Evolutionary conservation across 345 rosid species (phyloP).

Genomic region (Brassica carinata): DNA sequence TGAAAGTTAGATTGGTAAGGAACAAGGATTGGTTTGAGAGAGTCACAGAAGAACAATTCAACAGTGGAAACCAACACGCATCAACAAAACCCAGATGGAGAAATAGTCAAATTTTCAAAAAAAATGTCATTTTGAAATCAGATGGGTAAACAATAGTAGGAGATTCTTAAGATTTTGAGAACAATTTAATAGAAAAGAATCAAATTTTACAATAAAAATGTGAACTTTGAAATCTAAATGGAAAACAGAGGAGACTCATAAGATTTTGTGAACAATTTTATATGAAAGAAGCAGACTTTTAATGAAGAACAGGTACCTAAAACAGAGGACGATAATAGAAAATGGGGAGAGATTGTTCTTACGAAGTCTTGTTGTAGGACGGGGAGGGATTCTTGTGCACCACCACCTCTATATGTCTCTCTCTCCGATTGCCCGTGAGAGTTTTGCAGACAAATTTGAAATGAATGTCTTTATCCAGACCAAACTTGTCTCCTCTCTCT

Average conservation of each 20-base stretch:
- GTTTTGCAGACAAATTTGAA: slow-evolving; percentile 38
- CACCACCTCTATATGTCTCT: slow-evolving; percentile 40
- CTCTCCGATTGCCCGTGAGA: slow-evolving; percentile 39
- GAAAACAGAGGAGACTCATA: neutral
- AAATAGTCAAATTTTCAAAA: slow-evolving; percentile 15
- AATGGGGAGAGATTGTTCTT: slow-evolving; percentile 18
- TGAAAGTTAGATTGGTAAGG: slow-evolving; percentile 2
- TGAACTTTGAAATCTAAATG: neutral
- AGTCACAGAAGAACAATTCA: slow-evolving; percentile 27
- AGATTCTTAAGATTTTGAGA: neutral
- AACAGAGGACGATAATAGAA: neutral
- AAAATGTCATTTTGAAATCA: neutral
- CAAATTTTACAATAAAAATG: neutral
- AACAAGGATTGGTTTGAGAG: slow-evolving; percentile 1
- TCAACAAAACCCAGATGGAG: slow-evolving; percentile 22
- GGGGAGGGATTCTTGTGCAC: slow-evolving; percentile 35
- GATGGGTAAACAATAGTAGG: neutral
- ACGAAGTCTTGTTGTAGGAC: slow-evolving; percentile 35
- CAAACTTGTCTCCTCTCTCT: slow-evolving; percentile 38
- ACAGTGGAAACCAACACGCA: slow-evolving; percentile 35
- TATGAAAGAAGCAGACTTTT: neutral
- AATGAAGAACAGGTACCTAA: slow-evolving; percentile 22
- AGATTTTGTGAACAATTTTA: neutral
- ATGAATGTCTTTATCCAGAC: slow-evolving; percentile 36
- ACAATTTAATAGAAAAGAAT: neutral